phyloP scores from a whole-genome alignment of 2,329 filamentous ascomycete genomes.

The Botrytis porri region DNA sequence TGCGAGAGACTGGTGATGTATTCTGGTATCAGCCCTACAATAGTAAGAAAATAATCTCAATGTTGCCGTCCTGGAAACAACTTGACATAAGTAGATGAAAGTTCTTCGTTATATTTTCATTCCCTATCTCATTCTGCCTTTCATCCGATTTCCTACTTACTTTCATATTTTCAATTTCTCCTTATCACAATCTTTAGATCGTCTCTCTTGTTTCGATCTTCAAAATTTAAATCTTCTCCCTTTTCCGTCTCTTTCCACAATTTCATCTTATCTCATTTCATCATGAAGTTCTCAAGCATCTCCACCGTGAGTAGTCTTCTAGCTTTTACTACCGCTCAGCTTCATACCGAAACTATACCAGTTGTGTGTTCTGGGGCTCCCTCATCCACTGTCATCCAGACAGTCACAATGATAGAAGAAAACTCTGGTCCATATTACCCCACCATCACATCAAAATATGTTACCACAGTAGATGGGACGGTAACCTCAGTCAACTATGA shows the following conservation, averaged over 20 bases:
- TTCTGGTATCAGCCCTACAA: neutral
- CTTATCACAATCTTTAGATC: constrained; percentile 1
- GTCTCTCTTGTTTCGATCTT: neutral
- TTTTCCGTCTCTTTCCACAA: neutral
- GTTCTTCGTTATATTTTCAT: neutral
- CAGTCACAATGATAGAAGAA: neutral
- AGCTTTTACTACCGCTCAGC: constrained; percentile 21
- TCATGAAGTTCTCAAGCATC: constrained; percentile 31
- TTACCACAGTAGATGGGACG: neutral
- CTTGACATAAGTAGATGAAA: constrained; percentile 9
- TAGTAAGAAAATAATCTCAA: neutral
- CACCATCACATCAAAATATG: neutral
- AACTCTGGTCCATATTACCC: neutral
- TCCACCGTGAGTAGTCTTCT: constrained; percentile 22
- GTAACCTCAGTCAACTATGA: constrained; percentile 4
- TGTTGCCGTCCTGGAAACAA: neutral
- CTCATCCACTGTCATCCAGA: neutral
- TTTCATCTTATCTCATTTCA: constrained; percentile 6
- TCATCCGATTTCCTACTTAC: constrained; percentile 5
- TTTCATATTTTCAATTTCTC: neutral
- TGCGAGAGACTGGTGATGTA: neutral
- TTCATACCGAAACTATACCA: constrained; percentile 13
- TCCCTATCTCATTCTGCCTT: constrained; percentile 10
- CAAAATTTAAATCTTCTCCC: neutral
- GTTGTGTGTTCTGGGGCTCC: neutral